These are phyloP conservation scores for Syzygium oleosum DNA, from an alignment of 345 rosid species.

Conservation along the genomic window DNA sequence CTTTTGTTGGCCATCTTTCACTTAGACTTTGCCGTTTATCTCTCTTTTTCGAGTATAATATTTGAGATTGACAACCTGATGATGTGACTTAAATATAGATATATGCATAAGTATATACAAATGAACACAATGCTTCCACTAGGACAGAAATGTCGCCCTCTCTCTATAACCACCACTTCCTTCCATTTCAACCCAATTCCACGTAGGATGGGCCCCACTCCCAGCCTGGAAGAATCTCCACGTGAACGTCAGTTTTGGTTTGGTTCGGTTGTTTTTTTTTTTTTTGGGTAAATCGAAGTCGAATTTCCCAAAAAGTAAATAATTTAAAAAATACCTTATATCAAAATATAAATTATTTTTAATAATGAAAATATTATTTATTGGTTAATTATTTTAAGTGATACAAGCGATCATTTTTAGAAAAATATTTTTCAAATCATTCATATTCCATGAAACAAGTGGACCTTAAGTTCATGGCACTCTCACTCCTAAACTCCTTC, in stretches of 20 bases:
- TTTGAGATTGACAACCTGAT: neutral
- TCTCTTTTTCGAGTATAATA: neutral
- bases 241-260: neutral
- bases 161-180: neutral
- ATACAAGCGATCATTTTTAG: neutral
- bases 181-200: neutral
- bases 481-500: neutral
- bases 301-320: neutral
- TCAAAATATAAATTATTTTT: neutral
- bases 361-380: neutral
- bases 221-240: slow-evolving; percentile 10
- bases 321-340: neutral
- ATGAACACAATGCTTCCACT: neutral
- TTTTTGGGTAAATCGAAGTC: neutral
- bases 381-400: rapidly evolving
- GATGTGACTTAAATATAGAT: neutral
- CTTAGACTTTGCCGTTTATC: neutral
- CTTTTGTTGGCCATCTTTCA: neutral
- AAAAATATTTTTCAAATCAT: neutral
- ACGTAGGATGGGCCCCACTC: slow-evolving; percentile 1
- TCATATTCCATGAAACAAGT: neutral
- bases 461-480: neutral
- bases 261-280: neutral
- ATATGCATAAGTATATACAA: neutral
- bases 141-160: neutral